A percentile compares a stretch with the other conserved stretches of the same genome.
These are phyloP conservation scores for Verbascum thapsus DNA, from an alignment of 257 asterid species.

Conservation along the genomic window DNA sequence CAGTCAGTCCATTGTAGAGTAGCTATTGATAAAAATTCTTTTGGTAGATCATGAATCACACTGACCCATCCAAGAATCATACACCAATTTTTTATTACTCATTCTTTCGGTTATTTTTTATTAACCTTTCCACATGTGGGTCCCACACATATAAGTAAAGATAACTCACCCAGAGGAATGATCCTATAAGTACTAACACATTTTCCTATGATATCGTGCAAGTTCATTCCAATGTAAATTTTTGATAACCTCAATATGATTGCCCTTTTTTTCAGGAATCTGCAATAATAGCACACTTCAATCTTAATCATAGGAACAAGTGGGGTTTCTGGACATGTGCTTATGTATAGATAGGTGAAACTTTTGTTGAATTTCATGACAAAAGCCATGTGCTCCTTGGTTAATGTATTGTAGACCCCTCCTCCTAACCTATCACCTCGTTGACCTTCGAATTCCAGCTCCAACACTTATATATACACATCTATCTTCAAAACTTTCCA, in stretches of 20 bases:
- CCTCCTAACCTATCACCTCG: background rate
- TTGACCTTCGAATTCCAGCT: slow-evolving; percentile 16
- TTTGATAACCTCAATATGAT: background rate
- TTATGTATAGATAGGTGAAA: slow-evolving; percentile 24
- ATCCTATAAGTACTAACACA: too few species aligned
- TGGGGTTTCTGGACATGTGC: slow-evolving; percentile 38
- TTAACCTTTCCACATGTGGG: too few species aligned
- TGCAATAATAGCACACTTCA: slow-evolving; percentile 15
- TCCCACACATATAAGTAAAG: too few species aligned
- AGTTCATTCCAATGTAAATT: slow-evolving; percentile 30
- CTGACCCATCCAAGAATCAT: too few species aligned
- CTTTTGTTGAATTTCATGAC: slow-evolving; percentile 29
- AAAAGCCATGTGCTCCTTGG: slow-evolving; percentile 40
- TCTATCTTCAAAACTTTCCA: slow-evolving; percentile 12
- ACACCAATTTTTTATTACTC: too few species aligned
- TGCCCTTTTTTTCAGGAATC: slow-evolving; percentile 29
- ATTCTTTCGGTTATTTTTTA: too few species aligned
- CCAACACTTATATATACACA: slow-evolving; percentile 14
- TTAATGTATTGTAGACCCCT: slow-evolving; percentile 32
- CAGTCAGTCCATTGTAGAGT: too few species aligned
- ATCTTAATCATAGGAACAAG: slow-evolving; percentile 29
- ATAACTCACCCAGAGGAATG: too few species aligned
- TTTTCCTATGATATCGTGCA: background rate
- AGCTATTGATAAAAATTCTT: too few species aligned
- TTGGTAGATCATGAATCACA: too few species aligned